phyloP scores from a whole-genome alignment of 768 basidiomycete genomes.

The Dacryopinax spathularia region DNA sequence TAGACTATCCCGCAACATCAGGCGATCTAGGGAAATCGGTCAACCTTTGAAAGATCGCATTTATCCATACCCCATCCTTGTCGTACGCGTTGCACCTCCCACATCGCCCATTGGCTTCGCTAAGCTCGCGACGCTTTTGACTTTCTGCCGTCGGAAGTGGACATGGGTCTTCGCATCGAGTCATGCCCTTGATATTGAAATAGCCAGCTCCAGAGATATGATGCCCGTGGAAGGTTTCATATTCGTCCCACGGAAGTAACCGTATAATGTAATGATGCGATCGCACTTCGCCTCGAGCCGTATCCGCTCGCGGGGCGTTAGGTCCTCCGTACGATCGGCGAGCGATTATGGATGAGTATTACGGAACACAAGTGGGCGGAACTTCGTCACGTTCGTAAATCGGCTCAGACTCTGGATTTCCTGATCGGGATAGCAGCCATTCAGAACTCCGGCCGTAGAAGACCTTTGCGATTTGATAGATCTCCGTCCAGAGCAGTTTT shows the following conservation, averaged over 20 bases:
- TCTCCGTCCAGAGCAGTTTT: constrained; percentile 99
- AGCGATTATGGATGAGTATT: constrained; percentile 91
- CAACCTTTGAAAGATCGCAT: no score
- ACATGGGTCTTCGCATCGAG: constrained; percentile 77
- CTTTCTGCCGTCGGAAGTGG: constrained; percentile 82
- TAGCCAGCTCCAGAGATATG: constrained; percentile 95
- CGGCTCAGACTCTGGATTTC: constrained; percentile 93
- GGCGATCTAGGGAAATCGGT: no score
- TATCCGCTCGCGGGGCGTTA: constrained; percentile 75
- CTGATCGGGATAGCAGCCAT: constrained; percentile 91
- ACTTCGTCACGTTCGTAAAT: constrained; percentile 97
- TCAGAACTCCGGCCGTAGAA: constrained; percentile 92
- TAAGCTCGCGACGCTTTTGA: constrained; percentile 76
- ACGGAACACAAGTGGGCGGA: constrained; percentile 89
- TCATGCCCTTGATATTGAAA: constrained; percentile 57
- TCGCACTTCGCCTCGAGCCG: constrained; percentile 78
- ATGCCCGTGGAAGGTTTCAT: constrained; percentile 60
- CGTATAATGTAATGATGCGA: constrained; percentile 85
- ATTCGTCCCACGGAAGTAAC: constrained; percentile 86
- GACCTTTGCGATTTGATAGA: constrained; percentile 95
- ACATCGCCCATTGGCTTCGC: constrained; percentile 98
- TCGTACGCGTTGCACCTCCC: constrained; percentile 91
- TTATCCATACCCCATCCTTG: constrained; percentile 96
- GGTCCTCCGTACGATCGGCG: constrained; percentile 86
- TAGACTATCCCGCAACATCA: no score